phyloP scores from a whole-genome alignment of 805 yeast genomes.

The Suhomyces sp. region DNA sequence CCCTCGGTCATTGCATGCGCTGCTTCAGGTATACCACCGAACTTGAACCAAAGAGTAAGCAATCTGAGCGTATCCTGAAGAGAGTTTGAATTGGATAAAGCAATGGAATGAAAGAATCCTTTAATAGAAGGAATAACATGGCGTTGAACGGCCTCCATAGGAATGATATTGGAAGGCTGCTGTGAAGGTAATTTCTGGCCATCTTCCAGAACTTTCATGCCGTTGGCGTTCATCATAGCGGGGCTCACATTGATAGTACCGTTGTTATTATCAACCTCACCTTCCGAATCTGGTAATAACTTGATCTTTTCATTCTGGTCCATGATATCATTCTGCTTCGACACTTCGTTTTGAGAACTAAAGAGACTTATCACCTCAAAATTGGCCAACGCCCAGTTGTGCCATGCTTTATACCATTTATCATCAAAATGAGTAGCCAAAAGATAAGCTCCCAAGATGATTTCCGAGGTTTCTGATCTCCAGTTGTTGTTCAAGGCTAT shows the following conservation, averaged over 20 bases:
- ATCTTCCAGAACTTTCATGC: slow-evolving; percentile 1
- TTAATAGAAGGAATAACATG: slow-evolving; percentile 95
- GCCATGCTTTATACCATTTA: slow-evolving; percentile 98
- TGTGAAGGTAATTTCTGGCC: slow-evolving; percentile 5
- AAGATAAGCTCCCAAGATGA: slow-evolving; percentile 85
- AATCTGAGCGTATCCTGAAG: slow-evolving; percentile 89
- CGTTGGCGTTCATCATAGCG: background rate
- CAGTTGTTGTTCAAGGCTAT: slow-evolving; percentile 75
- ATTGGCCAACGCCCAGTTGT: slow-evolving; percentile 98
- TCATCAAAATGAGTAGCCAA: slow-evolving; percentile 93
- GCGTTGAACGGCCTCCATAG: slow-evolving; percentile 63
- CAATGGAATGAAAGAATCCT: slow-evolving; percentile 93
- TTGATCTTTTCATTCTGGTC: slow-evolving; percentile 28
- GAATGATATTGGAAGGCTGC: slow-evolving; percentile 21
- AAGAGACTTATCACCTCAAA: slow-evolving; percentile 84
- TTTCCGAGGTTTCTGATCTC: slow-evolving; percentile 74
- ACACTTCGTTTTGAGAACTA: slow-evolving; percentile 26
- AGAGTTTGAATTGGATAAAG: slow-evolving; percentile 81
- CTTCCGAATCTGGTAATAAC: slow-evolving; percentile 10
- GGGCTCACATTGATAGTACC: background rate
- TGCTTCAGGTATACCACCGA: slow-evolving; percentile 91
- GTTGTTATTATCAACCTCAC: slow-evolving; percentile 13
- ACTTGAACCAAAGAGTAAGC: slow-evolving; percentile 91
- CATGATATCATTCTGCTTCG: slow-evolving; percentile 20
- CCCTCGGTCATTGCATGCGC: slow-evolving; percentile 90